A percentile compares a stretch with the other conserved stretches of the same genome.
phyloP scores from a whole-genome alignment of 2,329 filamentous ascomycete genomes.

The Alternaria triticina region DNA sequence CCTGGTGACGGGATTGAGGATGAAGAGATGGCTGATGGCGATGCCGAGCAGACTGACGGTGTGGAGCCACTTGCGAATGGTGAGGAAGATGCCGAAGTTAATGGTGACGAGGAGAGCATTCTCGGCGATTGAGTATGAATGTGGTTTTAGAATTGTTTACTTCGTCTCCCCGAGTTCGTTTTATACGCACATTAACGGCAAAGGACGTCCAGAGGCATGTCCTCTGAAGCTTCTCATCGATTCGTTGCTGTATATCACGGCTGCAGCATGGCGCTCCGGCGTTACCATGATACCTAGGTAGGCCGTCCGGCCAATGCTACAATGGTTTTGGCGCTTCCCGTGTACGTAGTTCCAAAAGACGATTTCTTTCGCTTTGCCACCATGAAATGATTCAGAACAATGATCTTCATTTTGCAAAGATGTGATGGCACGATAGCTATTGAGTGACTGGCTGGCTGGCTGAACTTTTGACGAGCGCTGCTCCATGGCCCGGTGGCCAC shows the following conservation, averaged over 20 bases:
- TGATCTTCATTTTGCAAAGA: background rate
- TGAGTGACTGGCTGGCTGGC: background rate
- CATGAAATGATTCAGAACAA: background rate
- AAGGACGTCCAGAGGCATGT: background rate
- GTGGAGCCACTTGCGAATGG: slow-evolving; percentile 40
- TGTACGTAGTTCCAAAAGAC: background rate
- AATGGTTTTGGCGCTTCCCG: background rate
- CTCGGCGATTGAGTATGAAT: slow-evolving; percentile 45
- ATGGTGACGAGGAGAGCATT: slow-evolving; percentile 51
- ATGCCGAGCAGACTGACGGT: slow-evolving; percentile 51
- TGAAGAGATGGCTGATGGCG: slow-evolving; percentile 51
- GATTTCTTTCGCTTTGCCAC: background rate
- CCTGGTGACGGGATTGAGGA: slow-evolving; percentile 41
- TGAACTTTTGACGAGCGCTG: background rate
- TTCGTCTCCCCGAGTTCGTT: background rate
- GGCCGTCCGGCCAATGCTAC: background rate
- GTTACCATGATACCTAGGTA: slow-evolving; percentile 5
- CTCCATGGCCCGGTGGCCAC: background rate
- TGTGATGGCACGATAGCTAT: background rate
- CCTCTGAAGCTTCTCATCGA: background rate
- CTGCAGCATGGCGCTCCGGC: slow-evolving; percentile 17
- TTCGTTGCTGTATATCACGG: background rate
- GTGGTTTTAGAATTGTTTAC: background rate
- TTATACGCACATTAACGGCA: background rate
- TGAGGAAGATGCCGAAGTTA: slow-evolving; percentile 29